These are phyloP conservation scores for Thamnidium elegans DNA, from an alignment of 192 early-diverging fungal genomes.

Conservation along the genomic window DNA sequence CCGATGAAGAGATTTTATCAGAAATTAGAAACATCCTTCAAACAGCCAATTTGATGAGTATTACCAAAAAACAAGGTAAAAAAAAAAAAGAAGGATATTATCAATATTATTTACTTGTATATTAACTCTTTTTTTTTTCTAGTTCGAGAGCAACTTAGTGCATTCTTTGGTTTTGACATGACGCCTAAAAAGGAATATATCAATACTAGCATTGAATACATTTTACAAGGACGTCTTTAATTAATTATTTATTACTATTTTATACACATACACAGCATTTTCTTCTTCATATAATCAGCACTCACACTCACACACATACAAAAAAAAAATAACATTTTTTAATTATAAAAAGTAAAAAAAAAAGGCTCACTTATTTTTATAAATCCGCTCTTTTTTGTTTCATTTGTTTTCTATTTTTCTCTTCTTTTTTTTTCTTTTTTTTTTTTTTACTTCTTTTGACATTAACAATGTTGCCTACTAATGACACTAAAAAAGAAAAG, in stretches of 20 bases:
- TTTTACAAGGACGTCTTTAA: slow-evolving; percentile 48
- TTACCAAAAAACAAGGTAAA: slow-evolving; percentile 94
- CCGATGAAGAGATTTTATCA: slow-evolving; percentile 65
- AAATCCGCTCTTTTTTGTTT: neutral
- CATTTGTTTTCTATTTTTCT: neutral
- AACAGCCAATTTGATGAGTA: slow-evolving; percentile 93
- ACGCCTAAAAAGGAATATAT: slow-evolving; percentile 81
- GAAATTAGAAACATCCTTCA: slow-evolving; percentile 77
- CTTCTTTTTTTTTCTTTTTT: neutral
- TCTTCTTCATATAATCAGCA: neutral
- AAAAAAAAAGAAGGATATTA: neutral
- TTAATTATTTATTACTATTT: neutral
- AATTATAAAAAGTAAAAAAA: slow-evolving; percentile 4
- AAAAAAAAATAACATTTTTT: slow-evolving; percentile 4
- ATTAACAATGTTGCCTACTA: neutral
- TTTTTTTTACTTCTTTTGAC: neutral
- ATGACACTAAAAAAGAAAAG: slow-evolving; percentile 6
- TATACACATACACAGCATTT: neutral
- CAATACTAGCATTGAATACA: slow-evolving; percentile 82
- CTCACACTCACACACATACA: neutral
- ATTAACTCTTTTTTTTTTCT: slow-evolving; percentile 24
- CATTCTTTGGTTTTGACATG: slow-evolving; percentile 83
- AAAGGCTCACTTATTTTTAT: neutral
- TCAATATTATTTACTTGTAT: slow-evolving; percentile 27
- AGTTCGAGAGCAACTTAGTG: slow-evolving; percentile 87